These are phyloP conservation scores for Hemerocallis citrina DNA, from an alignment of 106 monocot genomes.

Conservation along the genomic window DNA sequence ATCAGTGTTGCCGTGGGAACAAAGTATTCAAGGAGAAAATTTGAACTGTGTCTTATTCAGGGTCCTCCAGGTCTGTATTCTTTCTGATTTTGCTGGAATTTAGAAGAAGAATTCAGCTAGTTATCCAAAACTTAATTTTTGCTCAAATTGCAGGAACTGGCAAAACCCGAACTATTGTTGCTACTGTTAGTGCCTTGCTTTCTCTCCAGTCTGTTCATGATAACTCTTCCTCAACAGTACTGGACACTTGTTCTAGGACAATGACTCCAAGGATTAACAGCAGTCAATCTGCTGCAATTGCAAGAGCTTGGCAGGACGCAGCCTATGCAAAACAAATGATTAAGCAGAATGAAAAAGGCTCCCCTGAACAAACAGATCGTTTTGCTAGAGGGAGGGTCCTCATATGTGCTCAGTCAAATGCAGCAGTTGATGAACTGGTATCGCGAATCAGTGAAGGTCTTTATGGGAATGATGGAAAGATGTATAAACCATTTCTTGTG, in stretches of 20 bases:
- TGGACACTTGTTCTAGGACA: constrained; percentile 9
- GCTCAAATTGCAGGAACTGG: constrained; percentile 71
- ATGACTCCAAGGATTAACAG: constrained; percentile 22
- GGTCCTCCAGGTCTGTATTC: constrained; percentile 85
- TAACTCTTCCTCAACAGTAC: constrained; percentile 7
- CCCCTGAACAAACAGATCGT: constrained; percentile 21
- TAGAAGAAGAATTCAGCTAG: no score
- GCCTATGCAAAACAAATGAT: constrained; percentile 71
- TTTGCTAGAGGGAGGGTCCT: constrained; percentile 64
- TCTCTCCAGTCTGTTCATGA: constrained; percentile 24
- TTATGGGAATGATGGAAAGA: constrained; percentile 73
- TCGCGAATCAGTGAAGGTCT: constrained; percentile 73
- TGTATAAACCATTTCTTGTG: constrained; percentile 81
- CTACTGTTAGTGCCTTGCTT: constrained; percentile 77
- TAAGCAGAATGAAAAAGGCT: constrained; percentile 27
- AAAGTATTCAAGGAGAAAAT: constrained; percentile 15
- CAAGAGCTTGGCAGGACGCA: constrained; percentile 97
- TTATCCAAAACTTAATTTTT: constrained; percentile 5
- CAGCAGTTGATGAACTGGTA: constrained; percentile 96
- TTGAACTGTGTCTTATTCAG: constrained; percentile 79
- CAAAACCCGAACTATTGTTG: constrained; percentile 92
- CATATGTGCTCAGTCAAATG: constrained; percentile 95
- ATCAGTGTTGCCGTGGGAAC: constrained; percentile 48
- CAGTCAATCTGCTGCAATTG: constrained; percentile 54
- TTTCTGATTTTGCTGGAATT: no score